Base-by-base conservation (phyloP, 2,329 filamentous ascomycete species). In the Xylaria sp. region DNA sequence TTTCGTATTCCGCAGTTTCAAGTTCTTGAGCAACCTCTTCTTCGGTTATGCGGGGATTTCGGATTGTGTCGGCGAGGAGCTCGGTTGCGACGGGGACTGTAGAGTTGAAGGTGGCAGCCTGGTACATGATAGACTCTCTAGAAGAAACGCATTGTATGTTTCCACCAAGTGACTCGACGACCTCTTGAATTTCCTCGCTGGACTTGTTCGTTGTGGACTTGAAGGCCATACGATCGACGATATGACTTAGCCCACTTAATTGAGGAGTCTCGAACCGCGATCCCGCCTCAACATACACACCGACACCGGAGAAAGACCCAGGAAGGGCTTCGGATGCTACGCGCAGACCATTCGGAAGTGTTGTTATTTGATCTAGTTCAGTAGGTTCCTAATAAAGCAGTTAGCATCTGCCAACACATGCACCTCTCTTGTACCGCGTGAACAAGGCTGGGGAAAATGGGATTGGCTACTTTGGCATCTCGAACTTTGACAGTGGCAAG, bases 91-190 rank as follows among this genome's bases (percentile, higher is more conserved):
- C 87, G 6, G 92, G 89, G 8, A 99, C 93, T 17, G 92, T 90
- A 25, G 89, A 90, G 81, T 99, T 99, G 86, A 99, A 99, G 31
- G 94, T 97, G 25, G 95, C 95, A 1, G 93, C 92, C 78, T 99
- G 95, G 82, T 99, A 99, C 95, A 99, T 99, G 79, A 99, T 87
- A 60, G 92, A 92, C 79, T 99, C 95, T 68, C 95, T 86, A 1
- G 93, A 96, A 1, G 94, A 97, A 11, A 94, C 94, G 79, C 95
- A 99, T 79, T 98, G 94, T 63, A 99, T 94, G 76, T 97, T 97
- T 33, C 95, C 95, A 37, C 95, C 95, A 2, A 99, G 82, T 0
- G 89, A 89, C 78, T 98, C 95, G 35, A 97, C 85, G 35, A 89
- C 84, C 77, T 97, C 92, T 19, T 97, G 82, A 88, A 98, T 95